These are phyloP conservation scores for Asterophora lycoperdoides DNA, from an alignment of 768 basidiomycete species.

Conservation along the genomic window DNA sequence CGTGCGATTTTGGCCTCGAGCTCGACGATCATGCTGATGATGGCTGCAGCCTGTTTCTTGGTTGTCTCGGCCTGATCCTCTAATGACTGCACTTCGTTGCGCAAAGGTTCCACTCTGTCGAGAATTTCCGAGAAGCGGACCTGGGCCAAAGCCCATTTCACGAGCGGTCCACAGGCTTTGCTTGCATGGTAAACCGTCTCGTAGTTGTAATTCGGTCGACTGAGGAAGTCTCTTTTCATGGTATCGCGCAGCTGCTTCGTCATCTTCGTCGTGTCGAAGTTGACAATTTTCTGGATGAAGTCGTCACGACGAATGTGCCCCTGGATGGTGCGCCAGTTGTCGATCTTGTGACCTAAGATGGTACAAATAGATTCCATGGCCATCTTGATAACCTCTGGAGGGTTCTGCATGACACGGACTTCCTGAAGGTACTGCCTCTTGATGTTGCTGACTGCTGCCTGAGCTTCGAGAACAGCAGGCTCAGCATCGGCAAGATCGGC, in stretches of 20 bases:
- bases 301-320: constrained; percentile 94
- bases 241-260: constrained; percentile 81
- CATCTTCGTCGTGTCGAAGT: constrained; percentile 93
- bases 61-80: constrained; percentile 93
- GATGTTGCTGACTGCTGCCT: constrained; percentile 95
- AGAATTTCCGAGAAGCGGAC: constrained; percentile 96
- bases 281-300: constrained; percentile 93
- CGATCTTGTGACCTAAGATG: constrained; percentile 93
- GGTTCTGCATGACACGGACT: constrained; percentile 97
- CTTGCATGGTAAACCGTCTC: constrained; percentile 94
- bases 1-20: constrained; percentile 87
- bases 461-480: constrained; percentile 93
- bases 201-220: constrained; percentile 87
- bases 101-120: constrained; percentile 93
- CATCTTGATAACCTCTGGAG: constrained; percentile 94
- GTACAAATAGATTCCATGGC: constrained; percentile 99
- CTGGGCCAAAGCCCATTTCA: constrained; percentile 98
- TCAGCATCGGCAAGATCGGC: constrained; percentile 96
- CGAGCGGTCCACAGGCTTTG: constrained; percentile 95
- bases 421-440: constrained; percentile 94
- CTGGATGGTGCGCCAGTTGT: constrained; percentile 95
- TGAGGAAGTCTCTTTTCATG: constrained; percentile 93
- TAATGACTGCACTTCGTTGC: constrained; percentile 90
- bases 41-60: constrained; percentile 86
- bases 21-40: constrained; percentile 88